Percentiles rank a stretch among this genome's conserved stretches.
These are phyloP conservation scores for Penicillium expansum DNA, from an alignment of 2,329 filamentous ascomycete genomes.

Conservation along the genomic window DNA sequence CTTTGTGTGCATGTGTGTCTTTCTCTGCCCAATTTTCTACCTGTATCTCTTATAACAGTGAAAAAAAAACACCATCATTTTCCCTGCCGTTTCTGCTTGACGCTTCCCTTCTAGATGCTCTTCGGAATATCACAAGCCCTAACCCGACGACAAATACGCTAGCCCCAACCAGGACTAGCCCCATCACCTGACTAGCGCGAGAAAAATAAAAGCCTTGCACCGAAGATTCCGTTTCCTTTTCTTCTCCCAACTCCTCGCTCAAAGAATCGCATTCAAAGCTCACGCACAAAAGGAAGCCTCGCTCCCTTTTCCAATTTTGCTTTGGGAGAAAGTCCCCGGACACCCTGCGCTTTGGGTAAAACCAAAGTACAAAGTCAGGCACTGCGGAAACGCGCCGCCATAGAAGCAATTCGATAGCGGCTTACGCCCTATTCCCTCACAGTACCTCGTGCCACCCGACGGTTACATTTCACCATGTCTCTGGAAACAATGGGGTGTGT, in stretches of 20 bases:
- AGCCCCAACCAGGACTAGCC: conserved; percentile 22
- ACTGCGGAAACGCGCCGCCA: conserved; percentile 99
- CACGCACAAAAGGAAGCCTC: conserved; percentile 67
- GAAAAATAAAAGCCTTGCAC: conserved; percentile 21
- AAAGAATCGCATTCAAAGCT: conserved; percentile 99
- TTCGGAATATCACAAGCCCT: background rate
- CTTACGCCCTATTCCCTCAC: conserved; percentile 61
- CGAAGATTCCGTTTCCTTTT: conserved; percentile 24
- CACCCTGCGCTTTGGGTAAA: conserved; percentile 54
- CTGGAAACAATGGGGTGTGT: conserved; percentile 38
- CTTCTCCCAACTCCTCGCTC: conserved; percentile 77
- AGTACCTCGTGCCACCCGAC: conserved; percentile 53
- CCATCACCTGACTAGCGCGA: conserved; percentile 20
- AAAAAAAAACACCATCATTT: background rate
- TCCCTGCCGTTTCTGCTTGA: too few relatives aligned
- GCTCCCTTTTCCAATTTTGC: conserved; percentile 51
- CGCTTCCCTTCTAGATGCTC: background rate
- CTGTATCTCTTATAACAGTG: background rate
- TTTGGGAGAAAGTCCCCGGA: conserved; percentile 99
- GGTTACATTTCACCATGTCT: conserved; percentile 28
- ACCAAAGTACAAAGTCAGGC: conserved; percentile 43
- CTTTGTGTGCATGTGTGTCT: too few relatives aligned
- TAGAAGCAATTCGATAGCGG: conserved; percentile 88
- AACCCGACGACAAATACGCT: background rate
- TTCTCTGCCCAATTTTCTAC: too few relatives aligned